phyloP scores from a whole-genome alignment of 768 basidiomycete genomes.

The Termitomyces sp. region DNA sequence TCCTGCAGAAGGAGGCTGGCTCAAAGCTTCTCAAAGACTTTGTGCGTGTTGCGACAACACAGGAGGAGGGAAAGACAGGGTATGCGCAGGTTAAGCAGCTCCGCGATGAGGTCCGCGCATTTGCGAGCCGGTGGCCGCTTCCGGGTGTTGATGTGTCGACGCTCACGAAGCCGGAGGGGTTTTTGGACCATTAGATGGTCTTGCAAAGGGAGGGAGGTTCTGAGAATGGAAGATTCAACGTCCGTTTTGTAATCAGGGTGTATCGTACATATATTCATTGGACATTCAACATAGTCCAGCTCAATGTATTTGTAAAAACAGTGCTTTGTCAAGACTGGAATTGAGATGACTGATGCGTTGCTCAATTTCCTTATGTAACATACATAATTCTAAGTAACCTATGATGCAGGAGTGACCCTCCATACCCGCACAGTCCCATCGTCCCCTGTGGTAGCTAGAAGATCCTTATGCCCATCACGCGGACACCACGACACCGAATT shows the following conservation, averaged over 20 bases:
- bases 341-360: background rate
- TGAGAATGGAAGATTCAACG: constrained; percentile 49
- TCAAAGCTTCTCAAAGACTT: constrained; percentile 96
- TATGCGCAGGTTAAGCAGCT: constrained; percentile 68
- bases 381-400: too few species aligned
- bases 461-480: constrained; percentile 52
- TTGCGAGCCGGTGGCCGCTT: constrained; percentile 87
- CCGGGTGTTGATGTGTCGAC: constrained; percentile 70
- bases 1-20: constrained; percentile 93
- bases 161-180: constrained; percentile 57
- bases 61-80: constrained; percentile 69
- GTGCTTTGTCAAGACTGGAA: too few species aligned
- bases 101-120: constrained; percentile 72
- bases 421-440: constrained; percentile 84
- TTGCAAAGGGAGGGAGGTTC: background rate
- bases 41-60: constrained; percentile 69
- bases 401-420: constrained; percentile 24
- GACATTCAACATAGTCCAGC: constrained; percentile 55
- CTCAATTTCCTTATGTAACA: background rate
- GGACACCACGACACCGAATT: constrained; percentile 87
- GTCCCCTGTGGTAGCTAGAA: constrained; percentile 84
- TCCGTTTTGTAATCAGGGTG: constrained; percentile 29
- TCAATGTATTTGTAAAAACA: constrained; percentile 14
- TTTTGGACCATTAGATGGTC: constrained; percentile 23
- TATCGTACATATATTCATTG: constrained; percentile 27